Base-by-base conservation (phyloP, 805 yeast species). In the Tetrapisispora pingtungensis region DNA sequence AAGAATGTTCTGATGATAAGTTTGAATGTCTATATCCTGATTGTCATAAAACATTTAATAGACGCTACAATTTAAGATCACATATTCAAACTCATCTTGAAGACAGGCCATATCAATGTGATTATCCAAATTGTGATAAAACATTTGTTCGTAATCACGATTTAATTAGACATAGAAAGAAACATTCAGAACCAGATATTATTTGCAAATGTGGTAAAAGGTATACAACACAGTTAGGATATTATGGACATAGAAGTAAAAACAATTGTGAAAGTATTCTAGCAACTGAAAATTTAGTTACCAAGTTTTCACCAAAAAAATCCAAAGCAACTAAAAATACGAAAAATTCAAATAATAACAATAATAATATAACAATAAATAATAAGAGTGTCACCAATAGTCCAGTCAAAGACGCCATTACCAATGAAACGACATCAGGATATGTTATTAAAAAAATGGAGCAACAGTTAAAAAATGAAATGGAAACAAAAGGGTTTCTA, bases 91-190 rank as follows among this genome's bases (percentile, higher is more conserved):
- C 98, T 0, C 99, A 93, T 69, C 66, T 93, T 41, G 81, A 90
- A 60, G 98, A 94, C 62, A 71, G 97, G 50, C 99, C 99, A 1
- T 90, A 86, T 64, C 68, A 73, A 0, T 93, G 99, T 66, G 71
- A 69, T 33, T 52, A 49, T 36, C 69, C 69, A 3, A 71, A 71
- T 36, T 93, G 99, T 64, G 74, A 77, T 4, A 85, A 89, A 53
- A 76, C 85, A 33, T 93, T 93, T 68, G 99, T 93, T 20, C 74
- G 99, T 49, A 96, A 90, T 50, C 98, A 93, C 59, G 99, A 93
- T 65, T 70, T 93, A 54, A 77, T 86, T 48, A 75, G 99, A 48
- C 99, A 93, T 58, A 80, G 78, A 52, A 86, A 85, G 60, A 84
- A 89, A 14, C 99, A 93, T 59, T 72, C 77, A 43, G 88, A 78